Percentiles rank a stretch among this genome's conserved stretches.
Conservation (phyloP, 2,329 filamentous ascomycete species). For the Cladosporium sp. region DNA sequence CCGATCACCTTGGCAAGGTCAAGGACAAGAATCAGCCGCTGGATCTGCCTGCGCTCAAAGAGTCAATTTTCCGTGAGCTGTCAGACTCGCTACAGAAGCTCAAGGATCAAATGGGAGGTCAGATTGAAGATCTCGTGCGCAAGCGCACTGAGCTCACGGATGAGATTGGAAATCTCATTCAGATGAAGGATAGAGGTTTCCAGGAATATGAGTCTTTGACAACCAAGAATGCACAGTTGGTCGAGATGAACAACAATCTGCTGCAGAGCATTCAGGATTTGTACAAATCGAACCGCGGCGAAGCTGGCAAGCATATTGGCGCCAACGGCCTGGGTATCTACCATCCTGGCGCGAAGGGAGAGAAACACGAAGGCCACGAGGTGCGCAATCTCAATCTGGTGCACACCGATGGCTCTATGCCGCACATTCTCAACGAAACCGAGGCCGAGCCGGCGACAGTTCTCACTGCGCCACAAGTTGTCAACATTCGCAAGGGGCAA, state of each 20-base stretch:
- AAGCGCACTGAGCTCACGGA: slow-evolving; percentile 79
- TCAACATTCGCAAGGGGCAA: slow-evolving; percentile 91
- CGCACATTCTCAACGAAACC: slow-evolving; percentile 49
- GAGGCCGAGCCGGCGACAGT: slow-evolving; percentile 59
- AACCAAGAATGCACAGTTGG: slow-evolving; percentile 87
- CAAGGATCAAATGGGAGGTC: slow-evolving; percentile 69
- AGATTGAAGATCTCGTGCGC: slow-evolving; percentile 85
- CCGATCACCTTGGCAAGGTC: slow-evolving; percentile 78
- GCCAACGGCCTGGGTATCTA: slow-evolving; percentile 62
- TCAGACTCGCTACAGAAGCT: slow-evolving; percentile 60
- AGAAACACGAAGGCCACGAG: slow-evolving; percentile 24
- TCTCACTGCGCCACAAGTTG: slow-evolving; percentile 76
- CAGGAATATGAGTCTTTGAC: slow-evolving; percentile 94
- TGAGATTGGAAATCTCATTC: slow-evolving; percentile 75
- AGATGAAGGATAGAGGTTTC: slow-evolving; percentile 86
- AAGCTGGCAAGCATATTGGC: slow-evolving; percentile 42
- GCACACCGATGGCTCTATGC: slow-evolving; percentile 33
- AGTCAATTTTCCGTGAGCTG: slow-evolving; percentile 58
- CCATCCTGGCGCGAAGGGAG: slow-evolving; percentile 21
- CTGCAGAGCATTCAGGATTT: slow-evolving; percentile 90
- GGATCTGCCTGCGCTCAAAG: slow-evolving; percentile 67
- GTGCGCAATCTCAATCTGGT: slow-evolving; percentile 39
- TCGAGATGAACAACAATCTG: slow-evolving; percentile 91
- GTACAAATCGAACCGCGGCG: slow-evolving; percentile 68
- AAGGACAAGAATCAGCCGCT: slow-evolving; percentile 78